Base-by-base conservation (phyloP, 768 basidiomycete genomes). In the Agrocybe pediades region DNA sequence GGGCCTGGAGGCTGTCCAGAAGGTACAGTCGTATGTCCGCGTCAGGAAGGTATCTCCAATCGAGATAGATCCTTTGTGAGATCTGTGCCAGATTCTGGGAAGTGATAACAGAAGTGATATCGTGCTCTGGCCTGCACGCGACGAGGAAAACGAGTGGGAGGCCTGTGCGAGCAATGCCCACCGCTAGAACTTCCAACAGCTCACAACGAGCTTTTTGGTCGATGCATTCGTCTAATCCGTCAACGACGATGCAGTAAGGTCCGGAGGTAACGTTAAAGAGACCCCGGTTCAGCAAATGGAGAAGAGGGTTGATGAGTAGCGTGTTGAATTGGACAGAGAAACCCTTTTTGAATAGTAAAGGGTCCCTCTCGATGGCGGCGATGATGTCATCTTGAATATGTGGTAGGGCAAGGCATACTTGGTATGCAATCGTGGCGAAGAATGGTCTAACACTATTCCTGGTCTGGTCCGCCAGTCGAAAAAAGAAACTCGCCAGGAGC, bases 191-290 rank as follows among this genome's bases (percentile, higher is more conserved):
- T 2, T 47, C 16, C 3, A 64, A 20, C 2, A 64, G 29, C 9
- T 52, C 43, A 1, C 27, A 29, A 17, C 60, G 59, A 16, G 27
- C 25, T 2, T 50, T 44, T 6, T 46, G 20, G 17, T 51, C 53
- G 9, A 21, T 21, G 27, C 63, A 64, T 50, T 64, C 58, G 16
- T 64, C 62, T 13, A 63, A 43, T 2, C 62, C 62, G 44, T 63
- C 62, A n/a, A 63, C 17, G 36, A 63, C 42, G 25, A 59, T 53
- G 13, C 54, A n/a, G 11, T 27, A 33, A 1, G 49, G 39, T 6
- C 17, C 39, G 25, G 29, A 21, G 5, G 6, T 21, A 16, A 16
- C 48, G 24, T 25, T 23, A 9, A 41, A 39, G 20, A 24, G 7
- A 9, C 20, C 26, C 24, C 24, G 9, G 6, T 6, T 9, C 24